These are phyloP conservation scores for Chaetomium tenue DNA, from an alignment of 495 filamentous ascomycete genomes.

Conservation along the genomic window DNA sequence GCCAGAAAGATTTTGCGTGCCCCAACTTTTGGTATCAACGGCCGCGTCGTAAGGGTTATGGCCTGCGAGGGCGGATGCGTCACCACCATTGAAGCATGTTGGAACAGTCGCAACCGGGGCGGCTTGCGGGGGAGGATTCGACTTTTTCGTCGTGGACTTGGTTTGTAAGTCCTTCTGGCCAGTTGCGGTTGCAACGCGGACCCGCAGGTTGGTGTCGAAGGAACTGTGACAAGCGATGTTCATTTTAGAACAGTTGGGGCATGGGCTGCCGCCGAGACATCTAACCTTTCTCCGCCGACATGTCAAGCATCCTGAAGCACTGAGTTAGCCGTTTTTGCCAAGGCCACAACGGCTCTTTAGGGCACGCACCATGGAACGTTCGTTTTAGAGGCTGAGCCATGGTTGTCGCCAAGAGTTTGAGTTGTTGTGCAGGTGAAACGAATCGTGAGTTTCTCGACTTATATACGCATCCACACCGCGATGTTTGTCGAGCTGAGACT, in stretches of 20 bases:
- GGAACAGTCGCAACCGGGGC: not conserved
- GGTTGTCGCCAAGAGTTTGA: not conserved
- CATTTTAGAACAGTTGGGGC: conserved; percentile 38
- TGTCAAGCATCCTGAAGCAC: conserved; percentile 36
- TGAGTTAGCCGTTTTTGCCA: not conserved
- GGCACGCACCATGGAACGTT: conserved; percentile 36
- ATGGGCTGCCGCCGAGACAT: conserved; percentile 37
- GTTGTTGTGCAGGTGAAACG: not conserved
- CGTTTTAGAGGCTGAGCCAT: conserved; percentile 35
- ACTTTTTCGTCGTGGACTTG: not conserved
- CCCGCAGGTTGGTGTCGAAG: conserved; percentile 39
- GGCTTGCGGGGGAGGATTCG: not conserved
- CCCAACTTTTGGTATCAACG: not conserved
- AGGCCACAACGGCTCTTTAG: not conserved
- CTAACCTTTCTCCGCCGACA: conserved; percentile 42
- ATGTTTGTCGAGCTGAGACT: not conserved
- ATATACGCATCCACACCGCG: not conserved
- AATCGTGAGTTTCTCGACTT: not conserved
- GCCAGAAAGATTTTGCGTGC: not conserved
- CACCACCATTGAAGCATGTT: not conserved
- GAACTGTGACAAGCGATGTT: conserved; percentile 39
- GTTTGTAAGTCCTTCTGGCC: conserved; percentile 31
- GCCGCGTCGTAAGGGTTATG: not conserved
- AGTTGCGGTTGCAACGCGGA: conserved; percentile 33
- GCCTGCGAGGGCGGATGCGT: not conserved